Conservation (phyloP, 1,284 basidiomycete genomes). For the Trametes hirsuta region DNA sequence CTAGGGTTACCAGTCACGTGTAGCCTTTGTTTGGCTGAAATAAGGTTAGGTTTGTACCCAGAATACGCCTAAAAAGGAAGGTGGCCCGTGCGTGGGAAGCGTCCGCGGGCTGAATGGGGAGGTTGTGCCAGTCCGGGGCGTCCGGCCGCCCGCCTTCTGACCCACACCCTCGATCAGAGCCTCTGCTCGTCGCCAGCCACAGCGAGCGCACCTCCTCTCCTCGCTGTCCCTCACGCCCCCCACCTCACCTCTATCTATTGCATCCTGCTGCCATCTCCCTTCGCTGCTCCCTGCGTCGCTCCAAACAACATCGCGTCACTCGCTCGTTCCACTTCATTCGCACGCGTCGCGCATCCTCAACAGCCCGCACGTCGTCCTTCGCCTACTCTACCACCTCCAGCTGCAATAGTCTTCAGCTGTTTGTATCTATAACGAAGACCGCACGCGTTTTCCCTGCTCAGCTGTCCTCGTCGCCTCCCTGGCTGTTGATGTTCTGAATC, state of each 20-base stretch:
- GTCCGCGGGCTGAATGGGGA: slow-evolving; percentile 25
- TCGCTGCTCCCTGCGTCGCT: slow-evolving; percentile 22
- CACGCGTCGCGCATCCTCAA: slow-evolving; percentile 38
- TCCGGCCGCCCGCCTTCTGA: slow-evolving; percentile 40
- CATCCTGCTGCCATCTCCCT: slow-evolving; percentile 20
- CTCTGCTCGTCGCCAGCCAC: slow-evolving; percentile 37
- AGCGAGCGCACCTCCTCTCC: slow-evolving; percentile 33
- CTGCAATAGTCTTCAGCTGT: slow-evolving; percentile 34
- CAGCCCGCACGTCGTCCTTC: slow-evolving; percentile 27
- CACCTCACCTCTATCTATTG: slow-evolving; percentile 25
- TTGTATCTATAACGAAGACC: slow-evolving; percentile 38
- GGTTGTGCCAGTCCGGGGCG: slow-evolving; percentile 32
- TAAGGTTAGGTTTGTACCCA: slow-evolving; percentile 34
- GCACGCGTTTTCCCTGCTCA: slow-evolving; percentile 31
- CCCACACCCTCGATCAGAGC: slow-evolving; percentile 39
- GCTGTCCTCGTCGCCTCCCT: slow-evolving; percentile 34
- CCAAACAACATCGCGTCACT: slow-evolving; percentile 23
- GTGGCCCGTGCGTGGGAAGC: slow-evolving; percentile 37
- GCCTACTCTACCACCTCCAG: slow-evolving; percentile 34
- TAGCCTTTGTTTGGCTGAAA: slow-evolving; percentile 18
- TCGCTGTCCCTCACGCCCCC: slow-evolving; percentile 32
- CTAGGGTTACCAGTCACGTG: slow-evolving; percentile 29
- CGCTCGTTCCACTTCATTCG: slow-evolving; percentile 29
- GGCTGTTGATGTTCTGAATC: slow-evolving; percentile 42
- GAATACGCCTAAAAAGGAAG: slow-evolving; percentile 22